A percentile compares a stretch with the other conserved stretches of the same genome.
These are phyloP conservation scores for Pleurotus djamor DNA, from an alignment of 768 basidiomycete species.

Conservation along the genomic window DNA sequence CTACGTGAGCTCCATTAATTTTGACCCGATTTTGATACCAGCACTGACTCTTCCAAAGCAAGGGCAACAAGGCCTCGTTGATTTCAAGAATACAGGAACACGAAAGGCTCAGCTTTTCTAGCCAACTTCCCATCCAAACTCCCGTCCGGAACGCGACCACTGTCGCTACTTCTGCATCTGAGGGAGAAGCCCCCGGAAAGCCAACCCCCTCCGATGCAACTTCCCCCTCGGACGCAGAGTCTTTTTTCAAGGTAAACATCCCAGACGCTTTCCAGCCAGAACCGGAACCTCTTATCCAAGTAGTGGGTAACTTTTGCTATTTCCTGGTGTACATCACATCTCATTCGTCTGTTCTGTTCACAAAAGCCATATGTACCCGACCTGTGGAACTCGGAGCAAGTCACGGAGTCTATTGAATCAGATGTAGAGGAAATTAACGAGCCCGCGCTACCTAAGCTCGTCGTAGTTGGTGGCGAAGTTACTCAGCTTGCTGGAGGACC, in stretches of 20 bases:
- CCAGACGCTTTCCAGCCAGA: slow-evolving; percentile 51
- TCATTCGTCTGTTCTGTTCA: slow-evolving; percentile 7
- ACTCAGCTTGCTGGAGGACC: slow-evolving; percentile 17
- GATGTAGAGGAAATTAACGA: slow-evolving; percentile 7
- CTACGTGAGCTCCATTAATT: slow-evolving; percentile 37
- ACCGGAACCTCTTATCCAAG: slow-evolving; percentile 45
- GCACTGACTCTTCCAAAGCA: slow-evolving; percentile 28
- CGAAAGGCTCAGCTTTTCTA: slow-evolving; percentile 29
- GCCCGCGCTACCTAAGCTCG: slow-evolving; percentile 20
- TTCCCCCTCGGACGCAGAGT: slow-evolving; percentile 17
- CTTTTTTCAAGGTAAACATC: slow-evolving; percentile 47
- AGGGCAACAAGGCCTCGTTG: slow-evolving; percentile 57
- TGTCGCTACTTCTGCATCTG: slow-evolving; percentile 17
- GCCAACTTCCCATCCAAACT: slow-evolving; percentile 16
- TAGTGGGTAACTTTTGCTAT: slow-evolving; percentile 34
- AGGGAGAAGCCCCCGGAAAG: slow-evolving; percentile 38
- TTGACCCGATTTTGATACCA: slow-evolving; percentile 2
- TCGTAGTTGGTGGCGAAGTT: slow-evolving; percentile 19
- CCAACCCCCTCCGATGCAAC: slow-evolving; percentile 29
- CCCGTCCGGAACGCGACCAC: slow-evolving; percentile 22
- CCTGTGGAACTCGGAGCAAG: slow-evolving; percentile 21
- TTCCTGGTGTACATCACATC: slow-evolving; percentile 2
- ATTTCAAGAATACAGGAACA: slow-evolving; percentile 53
- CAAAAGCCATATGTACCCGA: slow-evolving; percentile 54
- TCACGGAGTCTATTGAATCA: slow-evolving; percentile 4